Percentiles rank a stretch among this genome's conserved stretches.
phyloP scores from a whole-genome alignment of 2,329 filamentous ascomycete species.

The Pseudogymnoascus sp. region DNA sequence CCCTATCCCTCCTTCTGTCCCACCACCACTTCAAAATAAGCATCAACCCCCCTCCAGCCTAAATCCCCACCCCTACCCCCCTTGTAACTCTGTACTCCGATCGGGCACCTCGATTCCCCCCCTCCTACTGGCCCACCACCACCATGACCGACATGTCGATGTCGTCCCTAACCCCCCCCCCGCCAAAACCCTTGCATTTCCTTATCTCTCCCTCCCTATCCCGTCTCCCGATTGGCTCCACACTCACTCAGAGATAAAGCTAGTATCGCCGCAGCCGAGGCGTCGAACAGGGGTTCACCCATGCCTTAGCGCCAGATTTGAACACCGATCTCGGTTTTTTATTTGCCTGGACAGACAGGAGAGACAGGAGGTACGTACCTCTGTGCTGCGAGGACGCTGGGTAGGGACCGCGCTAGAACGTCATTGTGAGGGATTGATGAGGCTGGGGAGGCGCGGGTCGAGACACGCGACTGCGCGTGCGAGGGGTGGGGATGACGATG shows the following conservation, averaged over 20 bases:
- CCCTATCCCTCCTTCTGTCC: neutral
- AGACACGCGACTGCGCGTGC: neutral
- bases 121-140: neutral
- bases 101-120: neutral
- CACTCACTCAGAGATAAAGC: neutral
- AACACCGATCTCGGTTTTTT: neutral
- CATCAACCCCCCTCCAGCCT: neutral
- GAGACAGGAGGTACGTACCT: neutral
- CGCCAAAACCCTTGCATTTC: neutral
- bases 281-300: neutral
- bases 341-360: too few relatives aligned
- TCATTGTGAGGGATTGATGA: neutral
- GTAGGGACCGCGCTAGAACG: neutral
- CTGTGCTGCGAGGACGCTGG: neutral
- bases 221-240: neutral
- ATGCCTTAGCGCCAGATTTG: constrained; percentile 1
- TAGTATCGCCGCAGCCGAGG: neutral
- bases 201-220: neutral
- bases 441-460: neutral
- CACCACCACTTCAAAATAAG: neutral
- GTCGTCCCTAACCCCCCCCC: neutral
- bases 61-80: neutral
- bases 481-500: neutral
- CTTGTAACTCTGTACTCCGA: neutral
- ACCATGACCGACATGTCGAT: constrained; percentile 1